phyloP scores from a whole-genome alignment of 208 protist species.

The Vickermania spadyakhi region DNA sequence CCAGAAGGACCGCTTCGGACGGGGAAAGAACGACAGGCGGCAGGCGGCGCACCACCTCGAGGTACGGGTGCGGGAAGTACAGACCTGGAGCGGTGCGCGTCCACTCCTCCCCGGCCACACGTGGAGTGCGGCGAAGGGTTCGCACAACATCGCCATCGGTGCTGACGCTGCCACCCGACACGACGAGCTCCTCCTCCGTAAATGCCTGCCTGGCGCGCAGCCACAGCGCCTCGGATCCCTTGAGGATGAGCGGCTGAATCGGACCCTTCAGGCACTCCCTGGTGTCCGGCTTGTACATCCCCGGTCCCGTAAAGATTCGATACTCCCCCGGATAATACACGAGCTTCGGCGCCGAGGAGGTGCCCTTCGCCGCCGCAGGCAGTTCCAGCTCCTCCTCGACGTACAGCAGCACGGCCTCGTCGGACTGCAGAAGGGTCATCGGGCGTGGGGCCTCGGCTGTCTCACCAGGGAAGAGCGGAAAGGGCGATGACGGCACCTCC shows the following conservation, averaged over 20 bases:
- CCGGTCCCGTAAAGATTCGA: not conserved
- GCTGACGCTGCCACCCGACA: too few relatives aligned
- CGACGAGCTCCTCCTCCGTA: not conserved
- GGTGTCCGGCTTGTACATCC: not conserved
- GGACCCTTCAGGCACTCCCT: not conserved
- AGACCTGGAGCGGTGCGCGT: constrained; percentile 24
- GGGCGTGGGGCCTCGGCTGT: constrained; percentile 16
- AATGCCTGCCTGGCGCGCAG: constrained; percentile 19
- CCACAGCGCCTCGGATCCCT: constrained; percentile 13
- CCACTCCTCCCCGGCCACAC: constrained; percentile 85
- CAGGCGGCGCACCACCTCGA: constrained; percentile 43
- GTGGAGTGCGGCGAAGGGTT: not conserved
- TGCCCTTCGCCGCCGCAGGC: not conserved
- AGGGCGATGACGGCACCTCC: constrained; percentile 30
- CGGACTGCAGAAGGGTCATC: constrained; percentile 45
- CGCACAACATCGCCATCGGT: constrained; percentile 12
- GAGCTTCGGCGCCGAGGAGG: not conserved
- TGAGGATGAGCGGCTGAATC: constrained; percentile 4
- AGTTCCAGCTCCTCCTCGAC: constrained; percentile 12
- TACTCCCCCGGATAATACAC: not conserved
- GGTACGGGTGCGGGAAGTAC: constrained; percentile 67
- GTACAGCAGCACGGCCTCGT: constrained; percentile 45
- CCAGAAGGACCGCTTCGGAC: constrained; percentile 65
- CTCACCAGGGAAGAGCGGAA: constrained; percentile 89
- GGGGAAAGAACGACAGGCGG: constrained; percentile 49